Conservation (phyloP, 768 basidiomycete species). For the Termitomyces sp. region DNA sequence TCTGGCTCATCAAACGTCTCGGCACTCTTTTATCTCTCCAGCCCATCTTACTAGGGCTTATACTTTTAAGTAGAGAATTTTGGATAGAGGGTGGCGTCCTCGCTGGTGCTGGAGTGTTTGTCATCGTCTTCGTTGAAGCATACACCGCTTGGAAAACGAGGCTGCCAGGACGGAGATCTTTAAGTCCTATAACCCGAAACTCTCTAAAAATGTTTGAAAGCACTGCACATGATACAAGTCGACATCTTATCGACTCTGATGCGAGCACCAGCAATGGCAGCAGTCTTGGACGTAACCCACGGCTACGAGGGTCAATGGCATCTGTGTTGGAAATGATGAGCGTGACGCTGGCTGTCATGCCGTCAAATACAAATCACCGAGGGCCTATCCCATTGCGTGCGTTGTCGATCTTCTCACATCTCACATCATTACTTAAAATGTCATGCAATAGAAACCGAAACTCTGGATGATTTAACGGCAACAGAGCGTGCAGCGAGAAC, state of each 20-base stretch:
- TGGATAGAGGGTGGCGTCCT: conserved; percentile 72
- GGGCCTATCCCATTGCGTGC: conserved; percentile 65
- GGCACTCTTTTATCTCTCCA: conserved; percentile 68
- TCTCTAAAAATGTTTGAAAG: conserved; percentile 49
- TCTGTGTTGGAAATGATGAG: conserved; percentile 86
- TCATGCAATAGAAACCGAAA: conserved; percentile 53
- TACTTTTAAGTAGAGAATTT: conserved; percentile 57
- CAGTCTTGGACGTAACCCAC: conserved; percentile 35
- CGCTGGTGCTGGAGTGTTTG: conserved; percentile 45
- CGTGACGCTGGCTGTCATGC: conserved; percentile 67
- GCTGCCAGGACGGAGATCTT: conserved; percentile 39
- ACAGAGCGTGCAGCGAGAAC: conserved; percentile 76
- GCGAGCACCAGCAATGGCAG: conserved; percentile 45
- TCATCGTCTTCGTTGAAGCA: conserved; percentile 54
- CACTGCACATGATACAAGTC: conserved; percentile 33
- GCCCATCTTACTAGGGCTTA: conserved; percentile 69
- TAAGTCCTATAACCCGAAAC: conserved; percentile 52
- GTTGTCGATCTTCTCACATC: conserved; percentile 22
- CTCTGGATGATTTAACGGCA: conserved; percentile 72
- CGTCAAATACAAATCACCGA: conserved; percentile 45
- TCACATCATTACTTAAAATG: neutral
- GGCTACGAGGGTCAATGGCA: conserved; percentile 67
- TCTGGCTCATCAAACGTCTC: conserved; percentile 72
- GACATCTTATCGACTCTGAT: conserved; percentile 33
- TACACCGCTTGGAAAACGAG: conserved; percentile 49